These are phyloP conservation scores for Trichoderma arundinaceum DNA, from an alignment of 2,329 filamentous ascomycete species.

Conservation along the genomic window DNA sequence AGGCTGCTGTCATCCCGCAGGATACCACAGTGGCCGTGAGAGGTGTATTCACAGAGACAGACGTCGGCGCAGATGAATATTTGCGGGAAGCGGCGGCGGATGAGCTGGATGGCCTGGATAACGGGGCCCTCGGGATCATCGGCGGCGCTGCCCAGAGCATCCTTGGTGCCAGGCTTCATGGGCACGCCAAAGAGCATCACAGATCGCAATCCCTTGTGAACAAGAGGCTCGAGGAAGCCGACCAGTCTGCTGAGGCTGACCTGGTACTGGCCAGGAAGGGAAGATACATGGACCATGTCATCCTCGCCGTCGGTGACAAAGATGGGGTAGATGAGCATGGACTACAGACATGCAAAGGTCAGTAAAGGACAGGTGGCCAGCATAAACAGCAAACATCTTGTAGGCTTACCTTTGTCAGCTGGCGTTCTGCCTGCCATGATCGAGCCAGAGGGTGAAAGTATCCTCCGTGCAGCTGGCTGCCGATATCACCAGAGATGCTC, in stretches of 20 bases:
- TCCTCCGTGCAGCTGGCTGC: slow-evolving; percentile 81
- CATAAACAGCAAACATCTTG: neutral
- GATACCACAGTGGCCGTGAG: slow-evolving; percentile 96
- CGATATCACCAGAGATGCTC: slow-evolving; percentile 76
- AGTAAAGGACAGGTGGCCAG: slow-evolving; percentile 1
- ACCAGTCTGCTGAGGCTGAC: slow-evolving; percentile 86
- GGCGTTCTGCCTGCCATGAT: slow-evolving; percentile 82
- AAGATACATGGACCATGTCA: slow-evolving; percentile 88
- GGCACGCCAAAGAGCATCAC: slow-evolving; percentile 97
- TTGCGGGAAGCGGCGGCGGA: slow-evolving; percentile 84
- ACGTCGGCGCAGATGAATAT: slow-evolving; percentile 93
- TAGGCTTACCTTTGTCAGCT: slow-evolving; percentile 76
- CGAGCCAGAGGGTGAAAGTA: slow-evolving; percentile 81
- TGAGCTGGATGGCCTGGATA: slow-evolving; percentile 81
- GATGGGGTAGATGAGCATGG: slow-evolving; percentile 97
- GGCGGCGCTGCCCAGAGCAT: slow-evolving; percentile 87
- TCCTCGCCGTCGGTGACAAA: slow-evolving; percentile 95
- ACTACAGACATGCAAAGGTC: slow-evolving; percentile 56
- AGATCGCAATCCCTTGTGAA: slow-evolving; percentile 87
- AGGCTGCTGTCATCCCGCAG: slow-evolving; percentile 89
- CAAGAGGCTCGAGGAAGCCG: slow-evolving; percentile 82
- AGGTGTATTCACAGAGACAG: slow-evolving; percentile 98
- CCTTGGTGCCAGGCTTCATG: slow-evolving; percentile 78
- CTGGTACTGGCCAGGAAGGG: slow-evolving; percentile 87
- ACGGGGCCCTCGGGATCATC: slow-evolving; percentile 94